A percentile compares a stretch with the other conserved stretches of the same genome.
Evolutionary conservation across 805 yeast species (phyloP).

Genomic region (Cyberlindnera mycetangii): DNA sequence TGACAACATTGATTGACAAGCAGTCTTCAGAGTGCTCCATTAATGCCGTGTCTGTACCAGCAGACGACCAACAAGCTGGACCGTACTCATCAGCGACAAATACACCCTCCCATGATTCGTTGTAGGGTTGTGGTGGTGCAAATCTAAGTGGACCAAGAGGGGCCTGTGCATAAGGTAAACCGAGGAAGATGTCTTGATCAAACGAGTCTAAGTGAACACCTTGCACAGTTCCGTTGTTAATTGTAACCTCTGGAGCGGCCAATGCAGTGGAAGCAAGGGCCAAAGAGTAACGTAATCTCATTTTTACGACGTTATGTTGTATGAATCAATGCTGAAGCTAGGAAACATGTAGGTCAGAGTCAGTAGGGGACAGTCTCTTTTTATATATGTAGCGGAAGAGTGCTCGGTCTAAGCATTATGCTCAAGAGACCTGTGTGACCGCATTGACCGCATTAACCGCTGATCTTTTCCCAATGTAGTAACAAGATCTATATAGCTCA

Average conservation of each 20-base stretch:
- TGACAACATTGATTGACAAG: slow-evolving; percentile 29
- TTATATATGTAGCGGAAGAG: neutral
- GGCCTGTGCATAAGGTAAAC: slow-evolving; percentile 31
- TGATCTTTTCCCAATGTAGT: neutral
- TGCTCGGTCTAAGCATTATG: too few species aligned
- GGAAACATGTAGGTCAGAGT: neutral
- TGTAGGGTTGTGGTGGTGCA: slow-evolving; percentile 21
- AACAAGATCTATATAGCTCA: too few species aligned
- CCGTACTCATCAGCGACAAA: slow-evolving; percentile 24
- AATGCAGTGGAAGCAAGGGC: neutral
- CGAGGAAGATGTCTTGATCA: slow-evolving; percentile 21
- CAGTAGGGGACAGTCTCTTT: neutral
- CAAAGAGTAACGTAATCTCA: neutral
- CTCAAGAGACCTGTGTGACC: too few species aligned
- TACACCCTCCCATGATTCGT: slow-evolving; percentile 16
- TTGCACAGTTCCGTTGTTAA: slow-evolving; percentile 16
- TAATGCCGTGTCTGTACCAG: slow-evolving; percentile 12
- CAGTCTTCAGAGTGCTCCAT: slow-evolving; percentile 30
- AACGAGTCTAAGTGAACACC: slow-evolving; percentile 13
- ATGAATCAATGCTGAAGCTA: neutral
- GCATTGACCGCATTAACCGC: too few species aligned
- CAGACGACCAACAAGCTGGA: slow-evolving; percentile 22
- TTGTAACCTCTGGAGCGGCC: slow-evolving; percentile 8
- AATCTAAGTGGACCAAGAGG: slow-evolving; percentile 29
- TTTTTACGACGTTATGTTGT: neutral